These are phyloP conservation scores for Cydonia oblonga DNA, from an alignment of 331 rosid species.

Conservation along the genomic window DNA sequence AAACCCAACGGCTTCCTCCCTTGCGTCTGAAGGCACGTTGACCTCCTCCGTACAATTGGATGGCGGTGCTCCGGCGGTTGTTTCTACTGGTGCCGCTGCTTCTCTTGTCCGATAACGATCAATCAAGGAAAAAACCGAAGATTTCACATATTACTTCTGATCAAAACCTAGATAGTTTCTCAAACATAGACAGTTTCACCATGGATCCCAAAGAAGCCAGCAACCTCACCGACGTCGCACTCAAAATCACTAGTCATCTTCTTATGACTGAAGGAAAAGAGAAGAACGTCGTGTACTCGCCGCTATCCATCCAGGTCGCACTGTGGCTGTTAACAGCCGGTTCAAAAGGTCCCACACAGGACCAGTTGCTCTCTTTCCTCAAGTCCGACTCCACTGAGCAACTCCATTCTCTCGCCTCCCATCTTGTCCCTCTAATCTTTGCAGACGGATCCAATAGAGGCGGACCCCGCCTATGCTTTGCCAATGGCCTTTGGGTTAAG, in stretches of 20 bases:
- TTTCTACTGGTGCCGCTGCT: no score
- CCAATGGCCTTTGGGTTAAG: background rate
- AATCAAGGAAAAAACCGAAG: background rate
- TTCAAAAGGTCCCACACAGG: background rate
- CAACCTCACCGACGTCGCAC: background rate
- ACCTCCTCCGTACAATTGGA: no score
- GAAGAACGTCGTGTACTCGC: background rate
- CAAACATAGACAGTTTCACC: background rate
- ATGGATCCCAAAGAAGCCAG: background rate
- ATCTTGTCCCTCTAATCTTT: background rate
- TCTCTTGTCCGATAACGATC: background rate
- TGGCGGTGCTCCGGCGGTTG: no score
- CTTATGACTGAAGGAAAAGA: background rate
- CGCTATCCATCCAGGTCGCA: background rate
- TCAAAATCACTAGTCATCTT: background rate
- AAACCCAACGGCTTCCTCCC: no score
- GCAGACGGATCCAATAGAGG: background rate
- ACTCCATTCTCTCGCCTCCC: background rate
- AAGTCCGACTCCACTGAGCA: background rate
- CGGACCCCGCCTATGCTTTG: background rate
- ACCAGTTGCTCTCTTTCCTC: background rate
- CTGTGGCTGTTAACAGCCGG: background rate
- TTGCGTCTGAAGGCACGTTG: no score
- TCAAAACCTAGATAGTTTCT: no score
- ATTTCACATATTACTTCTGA: background rate